These are phyloP conservation scores for Austroboletus eburneus DNA, from an alignment of 768 basidiomycete species.

Conservation along the genomic window DNA sequence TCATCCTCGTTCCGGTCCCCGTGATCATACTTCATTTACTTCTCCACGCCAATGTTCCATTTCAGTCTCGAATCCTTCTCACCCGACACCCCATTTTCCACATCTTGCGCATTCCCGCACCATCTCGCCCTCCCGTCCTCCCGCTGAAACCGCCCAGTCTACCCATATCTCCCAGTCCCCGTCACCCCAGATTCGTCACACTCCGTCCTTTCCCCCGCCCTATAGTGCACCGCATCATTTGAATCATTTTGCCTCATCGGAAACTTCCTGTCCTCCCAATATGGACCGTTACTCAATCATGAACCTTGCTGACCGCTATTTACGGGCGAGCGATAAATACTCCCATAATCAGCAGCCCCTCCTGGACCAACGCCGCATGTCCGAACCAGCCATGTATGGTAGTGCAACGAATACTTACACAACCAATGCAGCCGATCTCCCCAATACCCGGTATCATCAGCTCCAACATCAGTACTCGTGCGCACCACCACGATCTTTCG, in stretches of 20 bases:
- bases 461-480: constrained; percentile 38
- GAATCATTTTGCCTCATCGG: constrained; percentile 41
- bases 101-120: constrained; percentile 12
- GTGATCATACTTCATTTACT: constrained; percentile 26
- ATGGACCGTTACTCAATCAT: constrained; percentile 37
- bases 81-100: constrained; percentile 17
- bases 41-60: constrained; percentile 13
- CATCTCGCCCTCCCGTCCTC: constrained; percentile 6
- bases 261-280: constrained; percentile 38
- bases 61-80: constrained; percentile 15
- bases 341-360: constrained; percentile 33
- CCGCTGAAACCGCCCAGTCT: background rate
- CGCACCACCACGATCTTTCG: constrained; percentile 32
- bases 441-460: constrained; percentile 37
- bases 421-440: constrained; percentile 30
- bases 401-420: constrained; percentile 38
- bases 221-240: constrained; percentile 42
- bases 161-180: constrained; percentile 38
- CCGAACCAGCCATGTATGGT: constrained; percentile 54
- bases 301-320: constrained; percentile 38
- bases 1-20: constrained; percentile 30
- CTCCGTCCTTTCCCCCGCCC: constrained; percentile 38
- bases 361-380: constrained; percentile 64
- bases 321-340: constrained; percentile 37
- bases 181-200: constrained; percentile 39